Percentiles rank a stretch among this genome's conserved stretches.
Evolutionary conservation across 78 protist genomes (phyloP).

Genomic region (Emiliania huxleyi): DNA sequence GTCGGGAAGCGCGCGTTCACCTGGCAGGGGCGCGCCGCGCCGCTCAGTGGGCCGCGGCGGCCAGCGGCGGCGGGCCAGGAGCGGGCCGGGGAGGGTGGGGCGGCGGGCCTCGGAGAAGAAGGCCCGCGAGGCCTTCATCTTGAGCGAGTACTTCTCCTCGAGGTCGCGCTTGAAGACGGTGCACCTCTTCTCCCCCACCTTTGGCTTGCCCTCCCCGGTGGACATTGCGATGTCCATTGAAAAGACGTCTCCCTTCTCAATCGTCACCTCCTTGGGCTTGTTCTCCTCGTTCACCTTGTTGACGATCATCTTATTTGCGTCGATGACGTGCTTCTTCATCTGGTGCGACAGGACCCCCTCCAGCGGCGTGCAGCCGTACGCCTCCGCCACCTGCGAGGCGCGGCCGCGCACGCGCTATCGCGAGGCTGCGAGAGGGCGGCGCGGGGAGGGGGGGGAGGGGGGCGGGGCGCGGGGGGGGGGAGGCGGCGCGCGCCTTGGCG

Average conservation of each 20-base stretch:
- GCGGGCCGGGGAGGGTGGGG: too few species aligned
- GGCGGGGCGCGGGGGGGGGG: too few species aligned
- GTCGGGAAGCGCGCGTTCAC: not conserved
- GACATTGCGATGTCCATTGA: constrained; percentile 87
- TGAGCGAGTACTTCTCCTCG: constrained; percentile 76
- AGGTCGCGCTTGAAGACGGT: constrained; percentile 87
- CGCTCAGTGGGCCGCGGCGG: not conserved
- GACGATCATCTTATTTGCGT: constrained; percentile 74
- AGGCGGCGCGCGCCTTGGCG: not conserved
- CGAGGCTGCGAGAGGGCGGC: too few species aligned
- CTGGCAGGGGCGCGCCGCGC: not conserved
- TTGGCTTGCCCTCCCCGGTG: constrained; percentile 71
- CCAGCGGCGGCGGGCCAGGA: not conserved
- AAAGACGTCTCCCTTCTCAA: constrained; percentile 70
- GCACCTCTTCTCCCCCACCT: constrained; percentile 32
- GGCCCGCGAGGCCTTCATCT: constrained; percentile 83
- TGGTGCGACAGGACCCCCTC: constrained; percentile 94
- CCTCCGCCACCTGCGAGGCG: constrained; percentile 50
- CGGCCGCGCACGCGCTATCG: too few species aligned
- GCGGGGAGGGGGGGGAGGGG: too few species aligned
- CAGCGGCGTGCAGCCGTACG: constrained; percentile 68
- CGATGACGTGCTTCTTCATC: constrained; percentile 77
- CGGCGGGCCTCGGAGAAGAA: constrained; percentile 60
- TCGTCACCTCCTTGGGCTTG: constrained; percentile 34
- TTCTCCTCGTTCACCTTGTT: not conserved